Evolutionary conservation across 495 filamentous ascomycete genomes (phyloP), one percentile per base, ranked within the genome.

Genomic region (Tuber indicum): DNA sequence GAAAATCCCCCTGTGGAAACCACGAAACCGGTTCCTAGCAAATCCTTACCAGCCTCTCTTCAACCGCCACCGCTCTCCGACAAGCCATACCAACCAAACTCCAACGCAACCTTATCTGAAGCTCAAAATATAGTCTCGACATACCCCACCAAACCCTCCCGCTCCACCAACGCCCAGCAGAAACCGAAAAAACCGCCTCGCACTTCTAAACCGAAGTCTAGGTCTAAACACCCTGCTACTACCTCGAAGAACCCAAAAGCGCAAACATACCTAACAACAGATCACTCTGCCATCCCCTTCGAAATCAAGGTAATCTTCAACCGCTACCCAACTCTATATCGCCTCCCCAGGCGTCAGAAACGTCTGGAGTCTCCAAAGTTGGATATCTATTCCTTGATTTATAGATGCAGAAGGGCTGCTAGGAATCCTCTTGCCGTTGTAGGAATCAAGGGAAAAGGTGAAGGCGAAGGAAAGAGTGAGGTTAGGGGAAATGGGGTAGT

Each of bases 391-490:
- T 42, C 71, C 26, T 69, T 80, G 14, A 75, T 73, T 42, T 74
- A 76, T 17, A 62, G 75, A 52, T 80, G 78, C 43, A 80, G 43
- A 45, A 80, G 73, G 71, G 78, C 78, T 39, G 58, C 52, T 21
- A 69, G 21, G 26, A 69, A 6, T 71, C 26, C 14, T 21, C 58
- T 17, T 19, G 58, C 58, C 19, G 26, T 66, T 66, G 14, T 26
- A 36, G 14, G 58, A 26, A 7, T 36, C 14, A 66, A 66, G 32
- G 58, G 58, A 10, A 32, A 36, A n/a, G 58, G 58, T 3, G 58
- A 36, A 36, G 14, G 58, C 7, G 58, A 66, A 26, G 58, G 16
- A 36, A 66, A 26, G 26, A 12, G 26, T 32, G 26, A 66, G n/a
- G 12, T 3, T 7, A 42, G 7, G 46, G 73, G 71, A 36, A 80